Base-by-base conservation (phyloP, 2,329 filamentous ascomycete species). In the Colletotrichum tanaceti region DNA sequence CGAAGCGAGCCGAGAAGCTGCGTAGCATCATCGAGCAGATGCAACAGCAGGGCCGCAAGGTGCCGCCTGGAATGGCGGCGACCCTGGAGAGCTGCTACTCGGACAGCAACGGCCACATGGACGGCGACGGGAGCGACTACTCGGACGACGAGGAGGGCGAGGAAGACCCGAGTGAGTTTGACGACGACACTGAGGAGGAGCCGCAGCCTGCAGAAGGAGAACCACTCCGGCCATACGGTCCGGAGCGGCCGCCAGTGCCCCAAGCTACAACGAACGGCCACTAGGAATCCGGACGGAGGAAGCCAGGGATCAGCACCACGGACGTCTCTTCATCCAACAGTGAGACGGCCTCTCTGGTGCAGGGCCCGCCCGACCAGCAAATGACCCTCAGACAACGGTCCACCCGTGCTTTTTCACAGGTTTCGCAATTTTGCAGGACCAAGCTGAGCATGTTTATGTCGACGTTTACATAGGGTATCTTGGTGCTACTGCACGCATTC, bases 21-120 rank as follows among this genome's bases (percentile, higher is more conserved):
- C 95, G 95, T 80, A 94, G 93, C 77, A 92, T 98, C 75, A 97
- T 97, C 81, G 92, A 96, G 71, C 93, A 94, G 75, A 97, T 98
- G 93, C 95, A 98, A 79, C 92, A 93, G 72, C 94, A 98, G 76
- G 94, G 95, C 18, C 90, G 95, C 69, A 93, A 93, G 63, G 87
- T 90, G 61, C 85, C 88, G 4, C 87, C 92, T 67, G 90, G 89
- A 66, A 84, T 88, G 81, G 86, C 83, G 64, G 86, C 83, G 71
- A 87, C 87, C 72, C 83, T 87, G 72, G 90, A 89, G 77, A 87
- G 76, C 75, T 84, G 78, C 79, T 89, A 90, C 72, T 85, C 87
- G 38, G 86, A 86, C 73, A 81, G 78, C 68, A 80, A 82, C 70
- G 81, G 81, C 50, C 82, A 83, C 58, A 49, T 67, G 63, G 86